phyloP scores from a whole-genome alignment of 1,284 basidiomycete species.

The Tausonia pullulans region DNA sequence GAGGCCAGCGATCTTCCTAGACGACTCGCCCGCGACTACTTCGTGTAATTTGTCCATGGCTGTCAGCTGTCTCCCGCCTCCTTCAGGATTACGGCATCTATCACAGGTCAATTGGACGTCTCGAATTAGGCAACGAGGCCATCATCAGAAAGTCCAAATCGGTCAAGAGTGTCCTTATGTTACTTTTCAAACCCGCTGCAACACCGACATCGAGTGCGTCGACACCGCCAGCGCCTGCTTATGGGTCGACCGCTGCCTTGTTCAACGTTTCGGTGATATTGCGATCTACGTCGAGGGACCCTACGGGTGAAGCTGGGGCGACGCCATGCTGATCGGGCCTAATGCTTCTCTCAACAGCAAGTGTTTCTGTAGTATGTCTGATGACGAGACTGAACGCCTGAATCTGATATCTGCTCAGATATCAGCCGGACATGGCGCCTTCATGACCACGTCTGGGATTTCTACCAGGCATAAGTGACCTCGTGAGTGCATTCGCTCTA shows the following conservation, averaged over 20 bases:
- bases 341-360: constrained; percentile 90
- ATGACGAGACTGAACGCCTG: neutral
- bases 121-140: constrained; percentile 97
- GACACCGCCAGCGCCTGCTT: constrained; percentile 98
- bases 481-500: constrained; percentile 33
- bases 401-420: neutral
- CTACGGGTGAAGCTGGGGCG: constrained; percentile 92
- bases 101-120: constrained; percentile 88
- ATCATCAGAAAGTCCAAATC: constrained; percentile 99
- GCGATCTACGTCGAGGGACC: constrained; percentile 95
- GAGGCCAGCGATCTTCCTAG: constrained; percentile 27
- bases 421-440: constrained; percentile 87
- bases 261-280: constrained; percentile 98
- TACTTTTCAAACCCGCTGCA: constrained; percentile 87
- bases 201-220: constrained; percentile 96
- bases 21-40: too few species aligned
- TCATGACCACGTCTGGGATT: constrained; percentile 96
- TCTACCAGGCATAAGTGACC: constrained; percentile 89
- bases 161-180: constrained; percentile 97
- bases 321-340: constrained; percentile 89
- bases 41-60: constrained; percentile 26
- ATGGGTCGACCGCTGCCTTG: constrained; percentile 93
- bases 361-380: constrained; percentile 50
- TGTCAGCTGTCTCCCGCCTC: constrained; percentile 65
- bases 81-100: constrained; percentile 93